Percentiles rank a stretch among this genome's conserved stretches.
Conservation (phyloP, 2,329 filamentous ascomycete species). For the Colletotrichum abscissum region DNA sequence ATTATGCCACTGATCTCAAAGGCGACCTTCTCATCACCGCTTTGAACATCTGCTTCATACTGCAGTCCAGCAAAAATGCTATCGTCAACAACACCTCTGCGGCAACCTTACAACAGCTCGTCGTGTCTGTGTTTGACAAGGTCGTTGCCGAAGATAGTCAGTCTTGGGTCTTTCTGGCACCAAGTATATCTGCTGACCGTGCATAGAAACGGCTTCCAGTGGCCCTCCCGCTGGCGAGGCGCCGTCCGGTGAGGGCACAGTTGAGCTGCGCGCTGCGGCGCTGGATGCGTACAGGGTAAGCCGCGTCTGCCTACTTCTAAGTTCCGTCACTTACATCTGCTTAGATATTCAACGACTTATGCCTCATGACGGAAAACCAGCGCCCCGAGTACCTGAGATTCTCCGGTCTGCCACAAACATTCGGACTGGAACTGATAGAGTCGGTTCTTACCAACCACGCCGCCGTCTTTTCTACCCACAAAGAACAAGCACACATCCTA, state of each 20-base stretch:
- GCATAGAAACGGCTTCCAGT: slow-evolving; percentile 58
- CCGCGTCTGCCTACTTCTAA: background rate
- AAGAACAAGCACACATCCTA: slow-evolving; percentile 84
- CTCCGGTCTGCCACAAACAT: slow-evolving; percentile 80
- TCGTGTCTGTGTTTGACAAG: slow-evolving; percentile 94
- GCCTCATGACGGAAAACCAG: slow-evolving; percentile 86
- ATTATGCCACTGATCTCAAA: slow-evolving; percentile 84
- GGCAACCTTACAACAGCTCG: slow-evolving; percentile 94
- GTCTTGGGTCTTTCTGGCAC: slow-evolving; percentile 42
- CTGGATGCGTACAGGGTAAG: slow-evolving; percentile 84
- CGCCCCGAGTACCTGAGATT: slow-evolving; percentile 85
- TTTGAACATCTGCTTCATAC: slow-evolving; percentile 89
- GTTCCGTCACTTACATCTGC: slow-evolving; percentile 21
- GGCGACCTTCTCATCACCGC: slow-evolving; percentile 84
- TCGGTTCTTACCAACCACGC: slow-evolving; percentile 88
- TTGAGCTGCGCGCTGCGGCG: slow-evolving; percentile 79
- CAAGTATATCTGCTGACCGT: slow-evolving; percentile 34
- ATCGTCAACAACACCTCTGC: slow-evolving; percentile 96
- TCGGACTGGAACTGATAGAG: slow-evolving; percentile 92
- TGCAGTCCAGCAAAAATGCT: slow-evolving; percentile 91
- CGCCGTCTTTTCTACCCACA: slow-evolving; percentile 80
- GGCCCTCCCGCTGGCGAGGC: slow-evolving; percentile 74
- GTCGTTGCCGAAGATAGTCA: slow-evolving; percentile 83
- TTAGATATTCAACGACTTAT: slow-evolving; percentile 88
- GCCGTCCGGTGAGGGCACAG: slow-evolving; percentile 70